Evolutionary conservation across 1,284 basidiomycete species (phyloP).

Genomic region (Ustilago curta): DNA sequence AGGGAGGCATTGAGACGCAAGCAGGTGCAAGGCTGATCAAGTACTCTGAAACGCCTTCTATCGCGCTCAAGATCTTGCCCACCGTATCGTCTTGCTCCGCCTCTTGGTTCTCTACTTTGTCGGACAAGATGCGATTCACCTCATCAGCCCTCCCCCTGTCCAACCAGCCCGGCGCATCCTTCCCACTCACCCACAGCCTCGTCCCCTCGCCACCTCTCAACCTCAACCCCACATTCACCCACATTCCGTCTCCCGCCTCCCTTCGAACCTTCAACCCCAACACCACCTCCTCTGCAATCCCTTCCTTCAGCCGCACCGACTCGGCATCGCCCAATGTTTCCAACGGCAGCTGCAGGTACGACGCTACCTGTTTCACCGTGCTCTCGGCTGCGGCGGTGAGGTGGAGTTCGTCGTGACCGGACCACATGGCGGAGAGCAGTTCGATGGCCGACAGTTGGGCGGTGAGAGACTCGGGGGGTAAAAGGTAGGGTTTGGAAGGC

Average conservation of each 20-base stretch:
- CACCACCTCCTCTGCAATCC: slow-evolving; percentile 23
- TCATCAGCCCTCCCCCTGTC: slow-evolving; percentile 19
- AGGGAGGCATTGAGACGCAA: too few relatives aligned
- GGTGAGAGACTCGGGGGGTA: slow-evolving; percentile 41
- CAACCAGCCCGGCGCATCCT: slow-evolving; percentile 36
- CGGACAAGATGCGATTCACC: slow-evolving; percentile 15
- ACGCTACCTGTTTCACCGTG: slow-evolving; percentile 13
- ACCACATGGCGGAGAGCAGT: slow-evolving; percentile 56
- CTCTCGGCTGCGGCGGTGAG: slow-evolving; percentile 17
- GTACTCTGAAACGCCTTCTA: slow-evolving; percentile 33
- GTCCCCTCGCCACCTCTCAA: slow-evolving; percentile 11
- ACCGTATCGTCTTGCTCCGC: slow-evolving; percentile 33
- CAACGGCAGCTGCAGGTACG: slow-evolving; percentile 43
- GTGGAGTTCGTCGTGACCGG: slow-evolving; percentile 32
- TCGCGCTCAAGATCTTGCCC: neutral
- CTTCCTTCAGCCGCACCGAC: slow-evolving; percentile 26
- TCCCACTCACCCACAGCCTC: slow-evolving; percentile 26
- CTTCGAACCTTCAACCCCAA: slow-evolving; percentile 32
- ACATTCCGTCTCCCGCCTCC: slow-evolving; percentile 14
- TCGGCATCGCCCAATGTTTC: slow-evolving; percentile 14
- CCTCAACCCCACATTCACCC: slow-evolving; percentile 27
- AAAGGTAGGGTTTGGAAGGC: slow-evolving; percentile 10
- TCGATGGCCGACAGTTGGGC: slow-evolving; percentile 34
- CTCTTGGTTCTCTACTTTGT: neutral
- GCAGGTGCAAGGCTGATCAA: slow-evolving; percentile 12